Percentiles rank a stretch among this genome's conserved stretches.
Evolutionary conservation across 1,284 basidiomycete genomes (phyloP).

Genomic region (Entoloma clypeatum): DNA sequence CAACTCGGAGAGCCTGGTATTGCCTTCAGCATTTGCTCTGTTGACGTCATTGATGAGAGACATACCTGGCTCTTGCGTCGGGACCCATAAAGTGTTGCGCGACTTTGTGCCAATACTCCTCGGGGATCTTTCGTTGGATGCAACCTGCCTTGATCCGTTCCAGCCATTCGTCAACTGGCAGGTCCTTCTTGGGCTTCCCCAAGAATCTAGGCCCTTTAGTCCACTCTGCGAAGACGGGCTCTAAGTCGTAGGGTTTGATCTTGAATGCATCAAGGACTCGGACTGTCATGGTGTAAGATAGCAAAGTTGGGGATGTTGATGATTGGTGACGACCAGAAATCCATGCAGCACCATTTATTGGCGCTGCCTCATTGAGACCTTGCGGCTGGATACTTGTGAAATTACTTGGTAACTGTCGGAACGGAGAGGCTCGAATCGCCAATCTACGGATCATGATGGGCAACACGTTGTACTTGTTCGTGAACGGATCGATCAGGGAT

Average conservation of each 20-base stretch:
- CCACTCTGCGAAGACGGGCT: slow-evolving; percentile 61
- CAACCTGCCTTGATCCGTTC: slow-evolving; percentile 65
- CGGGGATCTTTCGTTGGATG: slow-evolving; percentile 60
- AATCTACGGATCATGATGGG: slow-evolving; percentile 5
- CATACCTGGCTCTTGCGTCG: slow-evolving; percentile 51
- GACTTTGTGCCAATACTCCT: slow-evolving; percentile 76
- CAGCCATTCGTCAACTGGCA: slow-evolving; percentile 65
- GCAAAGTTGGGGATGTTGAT: background rate
- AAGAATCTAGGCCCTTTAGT: slow-evolving; percentile 57
- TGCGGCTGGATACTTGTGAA: slow-evolving; percentile 8
- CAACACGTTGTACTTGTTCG: slow-evolving; percentile 13
- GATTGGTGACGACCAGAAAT: background rate
- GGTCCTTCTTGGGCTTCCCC: slow-evolving; percentile 65
- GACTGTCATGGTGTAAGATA: slow-evolving; percentile 1
- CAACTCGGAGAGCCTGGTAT: slow-evolving; percentile 54
- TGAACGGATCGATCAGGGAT: slow-evolving; percentile 7
- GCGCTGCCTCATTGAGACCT: slow-evolving; percentile 15
- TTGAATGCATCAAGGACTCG: slow-evolving; percentile 69
- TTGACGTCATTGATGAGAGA: background rate
- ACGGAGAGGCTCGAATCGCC: slow-evolving; percentile 1
- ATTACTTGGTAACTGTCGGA: slow-evolving; percentile 7
- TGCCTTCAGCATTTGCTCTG: background rate
- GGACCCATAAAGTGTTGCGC: slow-evolving; percentile 68
- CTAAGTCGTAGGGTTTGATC: slow-evolving; percentile 68
- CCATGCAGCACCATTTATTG: slow-evolving; percentile 10